phyloP scores from a whole-genome alignment of 805 yeast genomes.

The Nadsonia fulvescens region DNA sequence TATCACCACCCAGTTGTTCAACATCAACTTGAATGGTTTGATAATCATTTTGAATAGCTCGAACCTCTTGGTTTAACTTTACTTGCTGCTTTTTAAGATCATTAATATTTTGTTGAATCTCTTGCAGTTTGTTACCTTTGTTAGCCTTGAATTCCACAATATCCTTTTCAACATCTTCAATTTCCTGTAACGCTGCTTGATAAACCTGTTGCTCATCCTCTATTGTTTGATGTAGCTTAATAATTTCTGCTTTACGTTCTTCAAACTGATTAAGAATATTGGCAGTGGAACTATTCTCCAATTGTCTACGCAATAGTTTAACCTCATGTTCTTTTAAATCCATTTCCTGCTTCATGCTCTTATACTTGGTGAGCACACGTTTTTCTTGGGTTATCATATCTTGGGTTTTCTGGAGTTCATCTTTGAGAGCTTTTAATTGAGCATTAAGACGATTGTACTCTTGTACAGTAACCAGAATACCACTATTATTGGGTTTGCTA shows the following conservation, averaged over 20 bases:
- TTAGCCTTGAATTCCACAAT: slow-evolving; percentile 65
- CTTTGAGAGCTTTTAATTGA: slow-evolving; percentile 24
- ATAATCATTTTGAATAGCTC: slow-evolving; percentile 30
- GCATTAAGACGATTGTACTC: slow-evolving; percentile 32
- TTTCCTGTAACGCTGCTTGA: slow-evolving; percentile 23
- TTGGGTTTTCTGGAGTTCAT: slow-evolving; percentile 24
- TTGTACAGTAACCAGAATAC: slow-evolving; percentile 48
- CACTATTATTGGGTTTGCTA: slow-evolving; percentile 35
- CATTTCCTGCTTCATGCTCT: slow-evolving; percentile 12
- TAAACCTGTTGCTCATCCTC: slow-evolving; percentile 19
- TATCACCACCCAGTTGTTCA: slow-evolving; percentile 49
- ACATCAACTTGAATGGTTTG: slow-evolving; percentile 51
- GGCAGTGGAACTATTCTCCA: slow-evolving; percentile 10
- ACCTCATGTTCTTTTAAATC: slow-evolving; percentile 18
- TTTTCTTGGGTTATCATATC: slow-evolving; percentile 26
- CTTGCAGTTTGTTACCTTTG: slow-evolving; percentile 62
- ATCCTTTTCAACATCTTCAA: slow-evolving; percentile 45
- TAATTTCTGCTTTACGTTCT: slow-evolving; percentile 30
- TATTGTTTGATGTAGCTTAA: slow-evolving; percentile 23
- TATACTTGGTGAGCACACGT: slow-evolving; percentile 11
- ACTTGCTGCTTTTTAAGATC: slow-evolving; percentile 22
- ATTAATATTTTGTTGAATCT: slow-evolving; percentile 24
- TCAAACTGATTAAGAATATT: slow-evolving; percentile 15
- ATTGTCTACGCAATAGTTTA: slow-evolving; percentile 12
- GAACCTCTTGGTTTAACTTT: slow-evolving; percentile 23